Evolutionary conservation across 345 rosid species (phyloP), one percentile per base, ranked within the genome.

Genomic region (Syzygium jambos): DNA sequence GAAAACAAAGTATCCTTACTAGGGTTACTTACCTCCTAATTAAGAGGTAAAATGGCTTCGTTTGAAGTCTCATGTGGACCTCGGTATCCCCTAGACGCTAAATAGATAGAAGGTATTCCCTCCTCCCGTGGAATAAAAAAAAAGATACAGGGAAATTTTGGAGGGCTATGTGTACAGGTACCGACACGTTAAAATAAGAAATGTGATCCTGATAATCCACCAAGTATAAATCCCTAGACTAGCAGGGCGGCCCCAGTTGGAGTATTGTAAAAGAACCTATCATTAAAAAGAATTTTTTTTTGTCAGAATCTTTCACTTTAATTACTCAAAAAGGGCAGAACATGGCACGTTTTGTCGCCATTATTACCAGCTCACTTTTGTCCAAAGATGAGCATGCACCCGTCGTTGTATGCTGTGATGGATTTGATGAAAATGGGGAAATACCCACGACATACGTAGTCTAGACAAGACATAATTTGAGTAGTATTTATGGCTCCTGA

Each of bases 131-230:
- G 7, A 43, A n/a, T n/a, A n/a, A 41, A 43, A 43, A 43, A 43
- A 43, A 43, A 43, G 7, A 43, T 43, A 43, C 46, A 43, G 43
- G 1, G 7, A 6, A 43, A 43, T 4, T 43, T 5, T 6, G 7
- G 46, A 4, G 46, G 7, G 46, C 0, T 43, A 1, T 1, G 46
- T 43, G 7, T 43, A 4, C 7, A 6, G 7, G 46, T 1, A 43
- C 1, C 7, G 1, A 1, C 46, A 43, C 7, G 1, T 43, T 43
- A 43, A 43, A 43, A 43, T 43, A 43, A 43, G 46, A 43, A 43
- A 43, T 7, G 7, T 1, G 46, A 5, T 43, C 7, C 46, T 43
- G 46, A 43, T 1, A 43, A 43, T 7, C 46, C 7, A 43, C 46
- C 46, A 6, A 1, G 46, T 43, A 43, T 43, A 43, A 43, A 43